Conservation (phyloP, 108 stramenopile genomes). For the Pelagomonas calceolata region DNA sequence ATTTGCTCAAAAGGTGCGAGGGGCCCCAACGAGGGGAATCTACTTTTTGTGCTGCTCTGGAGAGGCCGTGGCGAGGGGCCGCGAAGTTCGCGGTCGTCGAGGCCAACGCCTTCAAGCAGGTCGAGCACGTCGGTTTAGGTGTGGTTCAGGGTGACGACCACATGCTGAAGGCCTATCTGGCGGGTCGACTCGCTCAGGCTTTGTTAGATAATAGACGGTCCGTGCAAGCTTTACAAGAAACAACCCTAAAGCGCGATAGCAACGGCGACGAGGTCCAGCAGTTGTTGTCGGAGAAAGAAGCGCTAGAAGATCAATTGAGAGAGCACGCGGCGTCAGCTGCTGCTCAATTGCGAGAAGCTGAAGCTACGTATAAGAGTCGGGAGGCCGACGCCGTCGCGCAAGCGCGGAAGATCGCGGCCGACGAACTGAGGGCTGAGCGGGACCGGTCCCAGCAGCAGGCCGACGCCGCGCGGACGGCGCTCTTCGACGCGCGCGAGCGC, state of each 20-base stretch:
- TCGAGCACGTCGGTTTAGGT: slow-evolving; percentile 32
- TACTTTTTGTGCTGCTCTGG: slow-evolving; percentile 24
- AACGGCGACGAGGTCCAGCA: not conserved
- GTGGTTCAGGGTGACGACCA: slow-evolving; percentile 31
- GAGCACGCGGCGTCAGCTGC: no score
- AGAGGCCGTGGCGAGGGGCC: slow-evolving; percentile 4
- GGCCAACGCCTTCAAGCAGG: slow-evolving; percentile 44
- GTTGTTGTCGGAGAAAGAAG: not conserved
- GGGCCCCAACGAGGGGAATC: not conserved
- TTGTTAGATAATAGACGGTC: no score
- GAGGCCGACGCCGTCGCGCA: no score
- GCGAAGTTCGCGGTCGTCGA: slow-evolving; percentile 27
- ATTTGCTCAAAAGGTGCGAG: slow-evolving; percentile 26
- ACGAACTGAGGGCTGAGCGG: not conserved
- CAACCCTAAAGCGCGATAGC: not conserved
- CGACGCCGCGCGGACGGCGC: not conserved
- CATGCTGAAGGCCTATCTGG: slow-evolving; percentile 34
- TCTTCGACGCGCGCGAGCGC: no score
- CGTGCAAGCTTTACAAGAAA: no score
- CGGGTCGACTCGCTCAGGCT: slow-evolving; percentile 31
- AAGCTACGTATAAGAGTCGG: no score
- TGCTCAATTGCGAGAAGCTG: no score
- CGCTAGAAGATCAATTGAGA: no score
- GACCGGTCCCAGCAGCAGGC: not conserved
- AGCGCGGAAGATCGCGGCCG: no score